These are phyloP conservation scores for Coemansia brasiliensis DNA, from an alignment of 192 early-diverging fungal species.

Conservation along the genomic window DNA sequence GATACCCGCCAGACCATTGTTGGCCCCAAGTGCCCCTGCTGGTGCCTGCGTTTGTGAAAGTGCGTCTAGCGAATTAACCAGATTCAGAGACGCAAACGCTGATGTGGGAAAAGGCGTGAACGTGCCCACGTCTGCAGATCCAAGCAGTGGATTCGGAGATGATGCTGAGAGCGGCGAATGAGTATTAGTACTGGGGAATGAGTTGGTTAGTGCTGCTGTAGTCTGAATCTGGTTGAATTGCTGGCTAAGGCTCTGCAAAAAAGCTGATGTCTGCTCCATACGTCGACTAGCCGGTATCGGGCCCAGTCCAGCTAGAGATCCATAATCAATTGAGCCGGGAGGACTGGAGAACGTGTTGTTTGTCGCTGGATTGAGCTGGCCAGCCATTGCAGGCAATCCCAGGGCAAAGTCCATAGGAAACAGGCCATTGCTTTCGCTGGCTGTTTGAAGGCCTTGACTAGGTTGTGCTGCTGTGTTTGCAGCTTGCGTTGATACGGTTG, in stretches of 20 bases:
- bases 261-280: slow-evolving; percentile 18
- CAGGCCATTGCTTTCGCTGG: slow-evolving; percentile 6
- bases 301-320: slow-evolving; percentile 7
- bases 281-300: slow-evolving; percentile 2
- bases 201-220: background rate
- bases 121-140: slow-evolving; percentile 14
- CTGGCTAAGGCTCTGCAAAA: slow-evolving; percentile 42
- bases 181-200: slow-evolving; percentile 12
- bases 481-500: background rate
- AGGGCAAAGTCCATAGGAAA: slow-evolving; percentile 54
- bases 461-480: slow-evolving; percentile 3
- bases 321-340: slow-evolving; percentile 13
- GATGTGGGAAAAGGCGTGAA: slow-evolving; percentile 33
- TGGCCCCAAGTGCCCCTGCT: slow-evolving; percentile 2
- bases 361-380: slow-evolving; percentile 3
- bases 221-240: slow-evolving; percentile 28
- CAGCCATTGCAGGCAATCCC: slow-evolving; percentile 28
- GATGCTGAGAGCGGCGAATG: slow-evolving; percentile 26
- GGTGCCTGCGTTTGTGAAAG: background rate
- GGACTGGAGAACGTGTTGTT: slow-evolving; percentile 5
- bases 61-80: slow-evolving; percentile 34
- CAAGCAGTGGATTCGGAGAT: slow-evolving; percentile 37
- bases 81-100: slow-evolving; percentile 47
- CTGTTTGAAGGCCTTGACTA: background rate
- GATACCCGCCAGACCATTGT: slow-evolving; percentile 4